Evolutionary conservation across 169 alveolate genomes (phyloP).

Genomic region (Plasmodium adleri): DNA sequence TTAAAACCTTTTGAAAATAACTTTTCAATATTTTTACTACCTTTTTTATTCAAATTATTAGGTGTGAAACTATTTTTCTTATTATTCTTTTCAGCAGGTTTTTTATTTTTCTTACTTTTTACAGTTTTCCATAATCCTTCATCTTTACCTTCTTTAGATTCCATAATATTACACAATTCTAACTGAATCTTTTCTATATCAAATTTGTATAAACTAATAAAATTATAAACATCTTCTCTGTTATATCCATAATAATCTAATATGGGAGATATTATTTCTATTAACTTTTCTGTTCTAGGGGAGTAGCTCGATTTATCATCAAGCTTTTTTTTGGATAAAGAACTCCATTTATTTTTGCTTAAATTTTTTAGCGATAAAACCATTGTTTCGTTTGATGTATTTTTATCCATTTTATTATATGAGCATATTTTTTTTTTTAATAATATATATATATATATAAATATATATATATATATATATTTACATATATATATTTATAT

Average conservation of each 20-base stretch:
- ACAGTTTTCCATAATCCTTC: conserved; percentile 73
- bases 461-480: conserved; percentile 11
- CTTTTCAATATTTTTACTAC: conserved; percentile 27
- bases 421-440: conserved; percentile 58
- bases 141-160: conserved; percentile 69
- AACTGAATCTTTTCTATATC: conserved; percentile 68
- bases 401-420: conserved; percentile 58
- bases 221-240: conserved; percentile 65
- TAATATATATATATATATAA: conserved; percentile 24
- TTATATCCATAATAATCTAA: conserved; percentile 74
- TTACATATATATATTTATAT: background rate
- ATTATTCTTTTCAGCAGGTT: conserved; percentile 32
- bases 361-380: conserved; percentile 51
- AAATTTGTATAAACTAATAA: conserved; percentile 65
- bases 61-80: conserved; percentile 38
- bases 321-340: conserved; percentile 63
- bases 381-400: conserved; percentile 70
- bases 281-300: conserved; percentile 74
- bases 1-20: conserved; percentile 65
- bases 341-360: conserved; percentile 70
- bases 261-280: conserved; percentile 72
- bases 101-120: conserved; percentile 60
- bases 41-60: conserved; percentile 26
- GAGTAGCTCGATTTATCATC: conserved; percentile 71
- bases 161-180: conserved; percentile 73